Conservation (phyloP, 106 monocot genomes). For the Narthecium ossifragum region DNA sequence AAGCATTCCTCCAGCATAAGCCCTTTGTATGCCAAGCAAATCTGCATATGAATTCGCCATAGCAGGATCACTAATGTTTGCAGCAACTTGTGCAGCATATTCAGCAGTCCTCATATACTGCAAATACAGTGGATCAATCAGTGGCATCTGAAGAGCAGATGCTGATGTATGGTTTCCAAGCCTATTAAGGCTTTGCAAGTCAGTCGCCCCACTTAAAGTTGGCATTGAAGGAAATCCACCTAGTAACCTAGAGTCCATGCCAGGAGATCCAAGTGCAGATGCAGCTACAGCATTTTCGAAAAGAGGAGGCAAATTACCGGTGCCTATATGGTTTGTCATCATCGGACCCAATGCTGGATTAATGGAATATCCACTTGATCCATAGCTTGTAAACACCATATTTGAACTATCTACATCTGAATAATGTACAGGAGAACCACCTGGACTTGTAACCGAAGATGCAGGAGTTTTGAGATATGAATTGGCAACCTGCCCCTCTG, state of each 20-base stretch:
- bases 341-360: constrained; percentile 31
- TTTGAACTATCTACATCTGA: constrained; percentile 35
- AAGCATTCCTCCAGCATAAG: constrained; percentile 40
- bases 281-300: constrained; percentile 39
- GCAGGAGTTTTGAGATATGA: constrained; percentile 8
- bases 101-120: constrained; percentile 56
- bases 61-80: constrained; percentile 28
- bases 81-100: constrained; percentile 39
- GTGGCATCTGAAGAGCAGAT: constrained; percentile 40
- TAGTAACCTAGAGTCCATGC: constrained; percentile 24
- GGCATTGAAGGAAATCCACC: constrained; percentile 33
- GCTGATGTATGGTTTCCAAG: constrained; percentile 33
- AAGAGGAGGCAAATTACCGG: constrained; percentile 28
- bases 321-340: constrained; percentile 38
- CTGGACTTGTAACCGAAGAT: constrained; percentile 28
- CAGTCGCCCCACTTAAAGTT: constrained; percentile 19
- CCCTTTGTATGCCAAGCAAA: constrained; percentile 55
- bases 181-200: constrained; percentile 34
- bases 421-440: constrained; percentile 37
- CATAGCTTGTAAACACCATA: constrained; percentile 28
- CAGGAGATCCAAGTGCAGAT: constrained; percentile 27
- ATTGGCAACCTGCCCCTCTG: constrained; percentile 14
- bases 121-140: constrained; percentile 42
- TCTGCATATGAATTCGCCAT: constrained; percentile 44
- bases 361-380: constrained; percentile 21